Evolutionary conservation across 139 green algal species (phyloP), one percentile per base, ranked within the genome.

Genomic region (Micractinium conductrix): DNA sequence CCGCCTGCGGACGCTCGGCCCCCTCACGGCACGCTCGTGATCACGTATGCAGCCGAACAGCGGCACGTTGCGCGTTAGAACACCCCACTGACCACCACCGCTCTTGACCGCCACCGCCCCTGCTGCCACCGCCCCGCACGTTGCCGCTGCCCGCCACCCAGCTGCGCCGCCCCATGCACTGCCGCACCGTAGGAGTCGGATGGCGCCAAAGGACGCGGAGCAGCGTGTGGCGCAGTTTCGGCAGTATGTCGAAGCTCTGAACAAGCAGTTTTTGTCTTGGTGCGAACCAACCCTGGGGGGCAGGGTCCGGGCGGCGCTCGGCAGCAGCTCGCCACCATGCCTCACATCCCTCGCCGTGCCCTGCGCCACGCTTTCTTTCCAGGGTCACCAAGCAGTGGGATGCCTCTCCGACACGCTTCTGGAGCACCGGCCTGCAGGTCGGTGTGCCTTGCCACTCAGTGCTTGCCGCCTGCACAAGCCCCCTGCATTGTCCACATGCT

Each of bases 251-350:
- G 17, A 55, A 33, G 74, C 88, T 26, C 70, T 91, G 80, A 91
- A 91, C 70, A 78, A 90, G 45, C 88, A 91, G 75, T 89, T 89
- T 37, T 35, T 62, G 53, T 19, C n/a, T n/a, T n/a, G n/a, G n/a
- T n/a, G n/a, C n/a, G n/a, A n/a, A n/a, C n/a, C n/a, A n/a, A n/a
- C n/a, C n/a, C n/a, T n/a, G n/a, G n/a, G n/a, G n/a, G n/a, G n/a
- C n/a, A n/a, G n/a, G n/a, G n/a, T n/a, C n/a, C n/a, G n/a, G n/a
- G n/a, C n/a, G n/a, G n/a, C n/a, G n/a, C n/a, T n/a, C n/a, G n/a
- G n/a, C n/a, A n/a, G n/a, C n/a, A n/a, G n/a, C n/a, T n/a, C n/a
- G n/a, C n/a, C n/a, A n/a, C n/a, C n/a, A n/a, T n/a, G n/a, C n/a
- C n/a, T n/a, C n/a, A n/a, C n/a, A n/a, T 79, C 22, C 43, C 48